Evolutionary conservation across 768 basidiomycete genomes (phyloP), one percentile per base, ranked within the genome.

Genomic region (Stropharia rugosoannulata): DNA sequence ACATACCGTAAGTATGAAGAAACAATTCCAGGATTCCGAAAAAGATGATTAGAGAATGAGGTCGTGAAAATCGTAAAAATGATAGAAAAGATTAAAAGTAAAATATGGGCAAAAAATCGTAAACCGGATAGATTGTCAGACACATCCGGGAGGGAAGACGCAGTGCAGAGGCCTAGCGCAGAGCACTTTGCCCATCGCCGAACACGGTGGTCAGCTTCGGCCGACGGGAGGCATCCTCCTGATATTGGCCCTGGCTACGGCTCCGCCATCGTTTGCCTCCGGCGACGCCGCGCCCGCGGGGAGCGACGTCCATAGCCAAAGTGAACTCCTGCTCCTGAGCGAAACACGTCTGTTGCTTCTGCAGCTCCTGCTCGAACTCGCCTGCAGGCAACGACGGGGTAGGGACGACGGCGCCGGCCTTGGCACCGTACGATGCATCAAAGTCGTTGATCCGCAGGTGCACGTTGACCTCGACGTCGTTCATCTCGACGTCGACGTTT

Each of bases 231-330:
- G 25, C 40, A 16, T 41, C 47, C 16, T 27, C 36, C n/a, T 35
- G 44, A 19, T 19, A n/a, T 6, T 37, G 5, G 27, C 32, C 35
- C 19, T 46, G 45, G 25, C 32, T 42, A 48, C 39, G 41, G n/a
- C 38, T 47, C 37, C 54, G 36, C 22, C 27, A 22, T 9, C 52
- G 41, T 5, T 25, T 51, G 11, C 37, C 32, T 35, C 51, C 25
- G 32, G 27, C 42, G 3, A 36, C 45, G 40, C 37, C 32, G 22
- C 51, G 52, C 22, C 22, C 22, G 4, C 22, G 22, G 4, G 22
- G 22, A 1, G 74, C 71, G 1, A 77, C 52, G 58, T 77, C 76
- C 77, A 79, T 79, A 2, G 74, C 66, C n/a, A 79, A 64, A 12
- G 75, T 78, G 51, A 79, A 76, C 60, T 79, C 77, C 27, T 25